phyloP scores from a whole-genome alignment of 805 yeast genomes.

The Kodamaea kakaduensis region DNA sequence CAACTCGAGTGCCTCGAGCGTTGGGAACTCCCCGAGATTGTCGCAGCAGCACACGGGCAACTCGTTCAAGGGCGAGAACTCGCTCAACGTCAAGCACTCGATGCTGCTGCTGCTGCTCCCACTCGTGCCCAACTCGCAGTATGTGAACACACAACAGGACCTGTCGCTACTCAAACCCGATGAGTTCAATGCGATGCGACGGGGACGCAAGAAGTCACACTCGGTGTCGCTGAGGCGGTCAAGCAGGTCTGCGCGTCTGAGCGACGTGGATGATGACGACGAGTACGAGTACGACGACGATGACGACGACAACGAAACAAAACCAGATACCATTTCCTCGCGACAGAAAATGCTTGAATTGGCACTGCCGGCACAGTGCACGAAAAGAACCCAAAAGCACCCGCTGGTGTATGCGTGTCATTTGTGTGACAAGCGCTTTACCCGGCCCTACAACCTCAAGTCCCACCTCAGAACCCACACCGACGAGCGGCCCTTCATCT shows the following conservation, averaged over 20 bases:
- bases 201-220: conserved; percentile 39
- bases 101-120: conserved; percentile 11
- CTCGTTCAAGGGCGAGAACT: conserved; percentile 6
- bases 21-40: conserved; percentile 30
- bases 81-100: conserved; percentile 10
- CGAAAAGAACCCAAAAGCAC: conserved; percentile 61
- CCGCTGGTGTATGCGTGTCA: conserved; percentile 77
- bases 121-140: conserved; percentile 16
- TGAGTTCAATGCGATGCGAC: conserved; percentile 36
- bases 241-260: conserved; percentile 15
- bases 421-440: conserved; percentile 80
- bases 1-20: conserved; percentile 39
- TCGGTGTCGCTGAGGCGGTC: conserved; percentile 26
- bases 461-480: conserved; percentile 91
- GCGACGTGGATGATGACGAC: conserved; percentile 13
- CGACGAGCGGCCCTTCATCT: conserved; percentile 72
- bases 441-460: conserved; percentile 88
- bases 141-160: conserved; percentile 4
- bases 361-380: conserved; percentile 53
- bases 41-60: conserved; percentile 14
- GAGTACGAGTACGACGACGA: conserved; percentile 10
- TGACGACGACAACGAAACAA: conserved; percentile 11
- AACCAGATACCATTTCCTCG: conserved; percentile 20
- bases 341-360: conserved; percentile 62
- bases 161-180: conserved; percentile 29